Evolutionary conservation across 164 flowering plant genomes (phyloP).

Genomic region (Sextonia rubra): DNA sequence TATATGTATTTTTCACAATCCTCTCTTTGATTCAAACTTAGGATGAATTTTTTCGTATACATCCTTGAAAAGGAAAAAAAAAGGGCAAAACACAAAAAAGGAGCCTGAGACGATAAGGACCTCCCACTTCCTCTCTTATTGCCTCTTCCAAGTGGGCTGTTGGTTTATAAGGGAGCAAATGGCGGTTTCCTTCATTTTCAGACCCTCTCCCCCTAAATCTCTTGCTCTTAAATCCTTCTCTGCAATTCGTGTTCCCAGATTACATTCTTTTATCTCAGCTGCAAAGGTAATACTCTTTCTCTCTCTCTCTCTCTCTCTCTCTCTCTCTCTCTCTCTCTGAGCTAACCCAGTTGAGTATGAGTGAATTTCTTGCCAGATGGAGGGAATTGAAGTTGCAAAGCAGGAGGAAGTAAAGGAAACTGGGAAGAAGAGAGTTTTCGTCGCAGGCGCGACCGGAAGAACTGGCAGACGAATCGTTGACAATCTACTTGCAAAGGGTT

Average conservation of each 20-base stretch:
- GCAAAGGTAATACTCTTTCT: constrained; percentile 3
- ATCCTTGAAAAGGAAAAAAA: too few species aligned
- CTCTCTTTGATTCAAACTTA: too few species aligned
- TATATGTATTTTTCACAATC: too few species aligned
- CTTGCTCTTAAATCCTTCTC: constrained; percentile 15
- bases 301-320: constrained; percentile 1
- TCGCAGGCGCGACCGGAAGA: constrained; percentile 89
- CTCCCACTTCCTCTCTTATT: neutral
- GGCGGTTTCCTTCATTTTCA: constrained; percentile 7
- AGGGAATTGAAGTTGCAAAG: constrained; percentile 41
- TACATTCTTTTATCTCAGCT: constrained; percentile 8
- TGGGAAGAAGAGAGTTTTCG: constrained; percentile 53
- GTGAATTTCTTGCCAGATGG: constrained; percentile 45
- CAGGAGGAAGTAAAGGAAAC: constrained; percentile 14
- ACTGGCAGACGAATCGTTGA: constrained; percentile 92
- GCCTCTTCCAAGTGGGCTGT: neutral
- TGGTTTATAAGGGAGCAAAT: neutral
- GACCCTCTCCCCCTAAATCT: neutral
- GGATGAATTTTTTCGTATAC: too few species aligned
- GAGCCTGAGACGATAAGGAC: neutral
- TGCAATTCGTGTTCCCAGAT: constrained; percentile 1
- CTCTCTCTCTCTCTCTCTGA: neutral
- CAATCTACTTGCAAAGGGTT: constrained; percentile 77
- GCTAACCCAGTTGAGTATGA: neutral
- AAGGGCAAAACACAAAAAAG: too few species aligned